These are phyloP conservation scores for Dentipellis sp. DNA, from an alignment of 768 basidiomycete species.

Conservation along the genomic window DNA sequence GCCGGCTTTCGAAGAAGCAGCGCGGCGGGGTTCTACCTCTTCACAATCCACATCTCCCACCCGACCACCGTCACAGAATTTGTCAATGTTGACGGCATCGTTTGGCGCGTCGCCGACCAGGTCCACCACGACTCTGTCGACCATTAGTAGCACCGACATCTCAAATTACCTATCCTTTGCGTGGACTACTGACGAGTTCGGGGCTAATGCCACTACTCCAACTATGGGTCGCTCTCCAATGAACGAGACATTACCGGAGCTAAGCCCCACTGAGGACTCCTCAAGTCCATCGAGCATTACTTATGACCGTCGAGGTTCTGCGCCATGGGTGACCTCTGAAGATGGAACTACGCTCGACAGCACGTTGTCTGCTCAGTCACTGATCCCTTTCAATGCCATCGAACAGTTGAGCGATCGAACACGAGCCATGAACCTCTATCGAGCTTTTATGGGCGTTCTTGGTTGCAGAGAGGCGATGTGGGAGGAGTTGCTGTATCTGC, in stretches of 20 bases:
- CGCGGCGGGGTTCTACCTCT: constrained; percentile 1
- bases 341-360: constrained; percentile 12
- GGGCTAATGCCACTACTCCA: constrained; percentile 3
- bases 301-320: not conserved
- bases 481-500: constrained; percentile 58
- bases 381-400: constrained; percentile 18
- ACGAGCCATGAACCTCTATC: constrained; percentile 62
- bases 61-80: constrained; percentile 3
- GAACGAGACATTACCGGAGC: not conserved
- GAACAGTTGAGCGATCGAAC: constrained; percentile 45
- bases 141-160: not conserved
- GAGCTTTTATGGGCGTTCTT: constrained; percentile 50
- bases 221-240: not conserved
- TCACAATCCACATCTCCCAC: constrained; percentile 10
- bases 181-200: not conserved
- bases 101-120: not conserved
- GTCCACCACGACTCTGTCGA: not conserved
- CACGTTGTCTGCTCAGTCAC: constrained; percentile 8
- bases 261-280: not conserved
- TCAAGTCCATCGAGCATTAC: not conserved
- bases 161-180: not conserved
- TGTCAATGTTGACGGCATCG: constrained; percentile 8
- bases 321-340: not conserved
- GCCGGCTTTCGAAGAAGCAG: constrained; percentile 4
- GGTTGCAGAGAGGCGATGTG: constrained; percentile 72